Evolutionary conservation across 2,329 filamentous ascomycete species (phyloP), one percentile per base, ranked within the genome.

Genomic region (Exophiala bonariae): DNA sequence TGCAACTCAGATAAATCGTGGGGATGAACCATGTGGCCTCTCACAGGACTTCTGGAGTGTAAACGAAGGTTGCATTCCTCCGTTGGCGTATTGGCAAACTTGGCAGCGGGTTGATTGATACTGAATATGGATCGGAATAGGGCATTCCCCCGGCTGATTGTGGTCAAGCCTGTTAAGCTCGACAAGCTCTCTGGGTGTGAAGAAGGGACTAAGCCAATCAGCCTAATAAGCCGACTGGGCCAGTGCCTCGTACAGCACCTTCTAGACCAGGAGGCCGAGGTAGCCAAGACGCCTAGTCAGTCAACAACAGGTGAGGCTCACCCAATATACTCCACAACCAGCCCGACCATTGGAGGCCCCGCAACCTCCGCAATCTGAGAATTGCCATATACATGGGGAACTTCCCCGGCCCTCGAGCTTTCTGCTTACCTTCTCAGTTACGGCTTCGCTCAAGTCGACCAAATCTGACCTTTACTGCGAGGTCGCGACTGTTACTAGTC

Each of bases 71-170:
- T 43, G 40, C 28, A 43, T 34, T 43, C 28, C 11, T 35, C 38
- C 38, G 38, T 41, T 41, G 22, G 38, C 38, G 38, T 16, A 18
- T 41, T 41, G 11, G 38, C 10, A 6, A 41, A 20, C 40, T 43
- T 43, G 40, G 40, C 40, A 43, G 30, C 40, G 28, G 40, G 22
- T 9, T 41, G 38, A 34, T 16, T 43, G 11, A 26, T 43, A 19
- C 40, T 26, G 40, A n/a, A 43, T 33, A 35, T 34, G 40, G 34
- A 31, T n/a, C 40, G 40, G 40, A 43, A 34, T 43, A 10, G 16
- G 5, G 4, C 30, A 19, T 19, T 34, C 18, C 28, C 5, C 28
- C 10, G 40, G 40, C 40, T 43, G 14, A 19, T 19, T 34, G 18
- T 34, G 18, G 40, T 32, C 26, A 43, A 43, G 40, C 40, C 19